These are phyloP conservation scores for Houttuynia cordata DNA, from an alignment of 164 flowering plant species.

Conservation along the genomic window DNA sequence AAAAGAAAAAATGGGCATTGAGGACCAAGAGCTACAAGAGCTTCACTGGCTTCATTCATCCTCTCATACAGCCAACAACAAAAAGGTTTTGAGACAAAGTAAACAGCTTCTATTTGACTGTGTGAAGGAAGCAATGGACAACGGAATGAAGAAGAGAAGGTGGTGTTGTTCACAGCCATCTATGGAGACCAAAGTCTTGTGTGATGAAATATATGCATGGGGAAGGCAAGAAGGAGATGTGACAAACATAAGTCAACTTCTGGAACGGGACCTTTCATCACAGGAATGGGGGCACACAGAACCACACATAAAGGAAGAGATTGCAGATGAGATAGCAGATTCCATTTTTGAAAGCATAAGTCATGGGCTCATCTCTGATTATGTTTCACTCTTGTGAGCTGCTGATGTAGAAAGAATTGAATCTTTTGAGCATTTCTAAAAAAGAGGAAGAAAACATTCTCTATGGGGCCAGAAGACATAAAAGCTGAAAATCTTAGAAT, in stretches of 20 bases:
- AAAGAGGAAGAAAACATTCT: slow-evolving; percentile 2
- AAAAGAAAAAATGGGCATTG: slow-evolving; percentile 13
- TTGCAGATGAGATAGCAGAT: slow-evolving; percentile 6
- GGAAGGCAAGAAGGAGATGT: not conserved
- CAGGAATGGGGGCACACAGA: slow-evolving; percentile 5
- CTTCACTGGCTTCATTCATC: slow-evolving; percentile 9
- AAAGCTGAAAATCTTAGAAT: not conserved
- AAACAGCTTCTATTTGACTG: slow-evolving; percentile 31
- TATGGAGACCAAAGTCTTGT: slow-evolving; percentile 1
- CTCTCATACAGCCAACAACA: slow-evolving; percentile 16
- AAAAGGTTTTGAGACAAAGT: slow-evolving; percentile 16
- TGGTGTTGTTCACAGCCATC: not conserved
- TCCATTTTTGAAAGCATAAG: slow-evolving; percentile 7
- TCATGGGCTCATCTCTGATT: slow-evolving; percentile 5
- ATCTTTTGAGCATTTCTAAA: not conserved
- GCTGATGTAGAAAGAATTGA: not conserved
- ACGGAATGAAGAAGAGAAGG: not conserved
- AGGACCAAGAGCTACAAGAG: slow-evolving; percentile 7
- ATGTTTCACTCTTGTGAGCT: not conserved
- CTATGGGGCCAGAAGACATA: not conserved
- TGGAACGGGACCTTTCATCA: slow-evolving; percentile 1
- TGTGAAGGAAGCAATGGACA: slow-evolving; percentile 8
- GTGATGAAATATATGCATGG: slow-evolving; percentile 8
- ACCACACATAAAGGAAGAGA: slow-evolving; percentile 4
- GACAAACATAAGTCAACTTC: slow-evolving; percentile 4